Evolutionary conservation across 2,329 filamentous ascomycete species (phyloP), one percentile per base, ranked within the genome.

Genomic region (Aspergillus fischeri): DNA sequence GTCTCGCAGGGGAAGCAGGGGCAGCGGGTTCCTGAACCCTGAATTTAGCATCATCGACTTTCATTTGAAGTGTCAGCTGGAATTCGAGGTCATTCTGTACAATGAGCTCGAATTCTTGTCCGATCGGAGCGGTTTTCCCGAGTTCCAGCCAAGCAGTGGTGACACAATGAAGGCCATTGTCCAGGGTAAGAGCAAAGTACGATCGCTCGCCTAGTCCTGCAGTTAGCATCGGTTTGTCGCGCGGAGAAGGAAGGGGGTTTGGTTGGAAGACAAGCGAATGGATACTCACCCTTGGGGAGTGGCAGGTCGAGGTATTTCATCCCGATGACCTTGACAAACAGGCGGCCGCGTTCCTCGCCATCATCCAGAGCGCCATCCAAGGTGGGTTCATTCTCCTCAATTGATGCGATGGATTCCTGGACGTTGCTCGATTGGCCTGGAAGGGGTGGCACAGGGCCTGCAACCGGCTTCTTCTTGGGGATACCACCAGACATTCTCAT

Each of bases 51-150:
- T 92, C 90, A 63, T 92, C 89, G 25, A 97, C 82, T 78, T 97
- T 97, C 63, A 96, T 95, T 65, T 97, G 96, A 14, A 99, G 83
- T 0, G 94, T 97, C 42, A 99, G 84, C 75, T 99, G 94, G 78
- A 99, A 99, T 74, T 99, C 94, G n/a, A 99, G 85, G 66, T 99
- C 94, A 65, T 96, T 94, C 51, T 95, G 88, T 27, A 99, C 94
- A 32, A 97, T 92, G 48, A 99, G 86, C 77, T 99, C 94, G 67
- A 99, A 99, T 72, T 99, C 94, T 70, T 99, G 94, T 6, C 93
- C 94, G 65, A 99, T 97, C 0, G 94, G 92, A 2, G 94, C 93
- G 58, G 90, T 93, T 65, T 90, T 89, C 21, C 91, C 92, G 58
- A 99, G 81, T 73, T 99, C 94, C 8, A 97, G 81, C 90, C 92